Evolutionary conservation across 73 alveolate species (phyloP), one percentile per base, ranked within the genome.

Genomic region (Tetrahymena malaccensis): DNA sequence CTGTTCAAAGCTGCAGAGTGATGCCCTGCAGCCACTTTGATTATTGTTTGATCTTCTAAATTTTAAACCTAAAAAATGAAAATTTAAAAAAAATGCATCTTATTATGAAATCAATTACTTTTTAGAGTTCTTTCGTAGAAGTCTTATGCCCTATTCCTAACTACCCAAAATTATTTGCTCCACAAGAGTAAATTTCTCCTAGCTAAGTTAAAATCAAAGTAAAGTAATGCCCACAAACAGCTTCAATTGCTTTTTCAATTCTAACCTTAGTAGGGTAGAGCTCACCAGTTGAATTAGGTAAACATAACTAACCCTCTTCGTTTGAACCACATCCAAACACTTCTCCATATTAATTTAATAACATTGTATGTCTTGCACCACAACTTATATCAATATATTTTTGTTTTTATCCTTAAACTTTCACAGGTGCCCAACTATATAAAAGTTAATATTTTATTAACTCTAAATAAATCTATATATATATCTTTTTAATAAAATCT

Each of bases 301-400:
- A 95, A 16, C 98, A 98, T 19, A 97, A 94, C 93, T 97, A 96
- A 0, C 98, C 98, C 17, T 55, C 95, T 83, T 97, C 98, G 56
- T 96, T 96, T 38, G 97, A 43, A 1, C 98, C 98, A 38, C 98
- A 96, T 96, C 93, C 95, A 56, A 94, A 97, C n/a, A 97, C 85
- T 70, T 95, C 94, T 33, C 97, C 97, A 35, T 57, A 70, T 37
- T 50, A 93, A 94, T 94, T 98, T 21, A 97, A 85, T 34, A 96
- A 34, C 43, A 96, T 97, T 10, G 97, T 93, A 83, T 96, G 98
- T 84, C 94, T 94, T 5, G 97, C 89, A 33, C 98, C 98, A 84
- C 98, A 94, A 35, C 93, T 34, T 55, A 96, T 58, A 34, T 85
- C 96, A 27, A 94, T 35, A 27, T 85, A 95, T 34, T 94, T 31